A percentile compares a stretch with the other conserved stretches of the same genome.
phyloP scores from a whole-genome alignment of 306 rosid species.

The Sophora flavescens region DNA sequence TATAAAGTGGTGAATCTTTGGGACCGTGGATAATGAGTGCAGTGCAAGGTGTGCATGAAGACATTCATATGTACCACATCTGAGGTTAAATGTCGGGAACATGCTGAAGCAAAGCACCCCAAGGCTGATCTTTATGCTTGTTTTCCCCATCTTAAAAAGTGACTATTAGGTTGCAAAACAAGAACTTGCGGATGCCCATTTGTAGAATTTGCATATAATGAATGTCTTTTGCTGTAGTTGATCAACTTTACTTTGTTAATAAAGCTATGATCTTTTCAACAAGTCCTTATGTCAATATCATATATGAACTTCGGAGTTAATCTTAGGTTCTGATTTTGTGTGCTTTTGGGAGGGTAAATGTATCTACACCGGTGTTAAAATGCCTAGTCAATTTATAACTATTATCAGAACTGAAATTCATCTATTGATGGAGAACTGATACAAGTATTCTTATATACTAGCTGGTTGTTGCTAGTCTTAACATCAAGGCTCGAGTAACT shows the following conservation, averaged over 20 bases:
- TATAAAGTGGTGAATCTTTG: conserved; percentile 1
- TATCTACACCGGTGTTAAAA: neutral
- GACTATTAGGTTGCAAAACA: conserved; percentile 35
- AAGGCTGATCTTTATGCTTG: conserved; percentile 57
- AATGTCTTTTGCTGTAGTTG: neutral
- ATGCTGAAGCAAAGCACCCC: conserved; percentile 69
- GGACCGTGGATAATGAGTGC: conserved; percentile 42
- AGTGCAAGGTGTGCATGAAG: conserved; percentile 77
- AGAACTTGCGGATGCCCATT: conserved; percentile 23
- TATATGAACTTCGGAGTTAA: neutral
- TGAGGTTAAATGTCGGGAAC: no score
- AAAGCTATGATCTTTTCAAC: neutral
- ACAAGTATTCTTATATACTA: no score
- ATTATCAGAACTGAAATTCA: no score
- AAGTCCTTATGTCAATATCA: neutral
- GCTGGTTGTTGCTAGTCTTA: no score
- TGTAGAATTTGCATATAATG: conserved; percentile 5
- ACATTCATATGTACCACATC: conserved; percentile 70
- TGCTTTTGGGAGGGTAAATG: neutral
- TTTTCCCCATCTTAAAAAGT: conserved; percentile 61
- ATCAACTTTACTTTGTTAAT: conserved; percentile 4
- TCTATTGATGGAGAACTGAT: no score
- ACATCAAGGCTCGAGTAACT: no score
- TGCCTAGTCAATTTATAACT: neutral
- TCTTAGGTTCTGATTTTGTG: neutral